Base-by-base conservation (phyloP, 2,329 filamentous ascomycete species). In the Cladophialophora chaetospira region DNA sequence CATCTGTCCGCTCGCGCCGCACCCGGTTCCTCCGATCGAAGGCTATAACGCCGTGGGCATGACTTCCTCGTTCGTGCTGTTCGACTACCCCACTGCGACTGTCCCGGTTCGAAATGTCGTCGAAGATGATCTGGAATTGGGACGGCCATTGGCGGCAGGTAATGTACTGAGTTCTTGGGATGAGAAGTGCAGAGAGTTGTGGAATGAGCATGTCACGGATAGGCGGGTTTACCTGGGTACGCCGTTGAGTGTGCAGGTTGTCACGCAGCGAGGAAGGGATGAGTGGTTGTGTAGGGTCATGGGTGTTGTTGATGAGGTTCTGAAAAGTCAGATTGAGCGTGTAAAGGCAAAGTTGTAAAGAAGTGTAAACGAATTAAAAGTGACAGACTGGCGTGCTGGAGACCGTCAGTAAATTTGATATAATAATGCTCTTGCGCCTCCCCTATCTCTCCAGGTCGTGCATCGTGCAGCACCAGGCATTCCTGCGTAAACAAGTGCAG, bases 1-100 rank as follows among this genome's bases (percentile, higher is more conserved):
- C 49, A 78, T 88, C 53, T 83, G 79, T 60, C 85, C 85, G 0
- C 75, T 86, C 0, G 84, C 84, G 11, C 83, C 84, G 2, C 85
- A 88, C 68, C 82, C 85, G 0, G 78, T 85, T 0, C 82, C 84
- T 1, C 76, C 79, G 8, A 79, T 85, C 53, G 85, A 88, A 70
- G 73, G 78, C 2, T 88, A 83, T 71, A 85, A 86, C 67, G 80
- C 79, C 0, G 79, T 83, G 0, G 80, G 83, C 55, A 88, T 87
- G 66, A 86, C 84, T 0, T 80, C 76, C 19, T 77, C 75, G 1
- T 86, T 84, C 65, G 83, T 86, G 6, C 65, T 87, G 53, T 69
- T 88, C 19, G 85, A 88, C 66, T 85, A 83, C 64, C 80, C 85
- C 0, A 80, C 84, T 2, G 85, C 81, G 0, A 70, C 69, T 0